Evolutionary conservation across 176 grass and related monocot species (phyloP), one percentile per base, ranked within the genome.

Genomic region (Thalia dealbata): DNA sequence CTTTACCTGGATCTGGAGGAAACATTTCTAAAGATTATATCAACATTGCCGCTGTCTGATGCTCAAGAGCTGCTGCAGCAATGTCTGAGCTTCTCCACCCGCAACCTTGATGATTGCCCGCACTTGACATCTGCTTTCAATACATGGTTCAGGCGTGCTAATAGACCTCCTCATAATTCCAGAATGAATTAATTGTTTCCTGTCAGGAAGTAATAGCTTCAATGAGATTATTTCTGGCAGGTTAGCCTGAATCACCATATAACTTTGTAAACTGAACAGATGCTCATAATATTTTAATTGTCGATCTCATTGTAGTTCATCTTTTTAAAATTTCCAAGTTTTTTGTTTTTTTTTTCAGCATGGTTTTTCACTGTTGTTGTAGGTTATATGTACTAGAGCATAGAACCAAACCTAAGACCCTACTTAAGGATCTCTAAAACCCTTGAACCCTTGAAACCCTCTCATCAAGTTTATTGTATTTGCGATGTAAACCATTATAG

Each of bases 11-110:
- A 92, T 55, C 74, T 92, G 56, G 89, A 97, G 77, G 85, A 82
- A 71, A 70, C 78, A 44, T 97, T 97, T 81, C 85, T 97, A 52
- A 81, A 82, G 69, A 92, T 91, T 70, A 92, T 92, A 68, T 97
- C 89, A 28, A 97, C 93, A 6, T 61, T 88, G 51, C 83, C 80
- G 1, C 75, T 92, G 21, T 45, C 71, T 13, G 85, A 86, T 41
- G 89, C 93, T 22, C 89, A 92, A 73, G 87, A 88, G 29, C 48
- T 92, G 65, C 81, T 92, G 41, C 89, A 88, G 54, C 85, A 86
- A 1, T 97, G 93, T 67, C 82, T 97, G 0, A 80, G 87, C 38
- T 97, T 97, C 78, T 88, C 89, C 0, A 91, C 87, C 28, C 80
- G 89, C 72, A 88, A 88, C n/a, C 69, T 86, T 0, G 79, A 82